phyloP scores from a whole-genome alignment of 805 yeast species.

The Pichia kluyveri region DNA sequence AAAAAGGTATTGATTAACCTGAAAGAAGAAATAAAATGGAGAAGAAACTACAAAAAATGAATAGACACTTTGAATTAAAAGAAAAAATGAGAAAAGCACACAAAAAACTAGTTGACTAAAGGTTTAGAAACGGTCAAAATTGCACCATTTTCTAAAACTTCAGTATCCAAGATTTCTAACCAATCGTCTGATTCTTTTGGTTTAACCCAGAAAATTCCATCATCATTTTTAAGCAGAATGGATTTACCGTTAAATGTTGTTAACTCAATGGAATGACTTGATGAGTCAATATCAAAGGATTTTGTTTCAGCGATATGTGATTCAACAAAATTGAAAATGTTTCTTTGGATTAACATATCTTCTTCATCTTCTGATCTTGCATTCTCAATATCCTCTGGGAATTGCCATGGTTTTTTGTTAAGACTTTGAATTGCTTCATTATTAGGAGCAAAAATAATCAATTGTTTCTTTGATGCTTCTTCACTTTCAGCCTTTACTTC shows the following conservation, averaged over 20 bases:
- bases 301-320: slow-evolving; percentile 46
- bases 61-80: not conserved
- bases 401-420: slow-evolving; percentile 70
- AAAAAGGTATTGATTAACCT: not conserved
- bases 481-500: slow-evolving; percentile 21
- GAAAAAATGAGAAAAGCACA: not conserved
- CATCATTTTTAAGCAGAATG: slow-evolving; percentile 29
- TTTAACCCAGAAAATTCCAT: slow-evolving; percentile 28
- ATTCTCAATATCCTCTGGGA: slow-evolving; percentile 41
- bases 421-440: slow-evolving; percentile 49
- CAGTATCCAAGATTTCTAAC: slow-evolving; percentile 28
- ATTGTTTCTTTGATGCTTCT: slow-evolving; percentile 12
- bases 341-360: slow-evolving; percentile 41
- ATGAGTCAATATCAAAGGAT: slow-evolving; percentile 11
- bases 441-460: slow-evolving; percentile 64
- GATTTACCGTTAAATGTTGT: slow-evolving; percentile 27
- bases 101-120: not conserved
- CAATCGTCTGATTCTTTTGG: slow-evolving; percentile 26
- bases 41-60: not conserved
- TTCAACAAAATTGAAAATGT: slow-evolving; percentile 49
- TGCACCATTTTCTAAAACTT: slow-evolving; percentile 37
- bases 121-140: slow-evolving; percentile 26
- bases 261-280: slow-evolving; percentile 20
- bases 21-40: not conserved
- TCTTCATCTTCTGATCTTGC: slow-evolving; percentile 27